A percentile compares a stretch with the other conserved stretches of the same genome.
Evolutionary conservation across 2,329 filamentous ascomycete species (phyloP).

Genomic region (Periconia sp.): DNA sequence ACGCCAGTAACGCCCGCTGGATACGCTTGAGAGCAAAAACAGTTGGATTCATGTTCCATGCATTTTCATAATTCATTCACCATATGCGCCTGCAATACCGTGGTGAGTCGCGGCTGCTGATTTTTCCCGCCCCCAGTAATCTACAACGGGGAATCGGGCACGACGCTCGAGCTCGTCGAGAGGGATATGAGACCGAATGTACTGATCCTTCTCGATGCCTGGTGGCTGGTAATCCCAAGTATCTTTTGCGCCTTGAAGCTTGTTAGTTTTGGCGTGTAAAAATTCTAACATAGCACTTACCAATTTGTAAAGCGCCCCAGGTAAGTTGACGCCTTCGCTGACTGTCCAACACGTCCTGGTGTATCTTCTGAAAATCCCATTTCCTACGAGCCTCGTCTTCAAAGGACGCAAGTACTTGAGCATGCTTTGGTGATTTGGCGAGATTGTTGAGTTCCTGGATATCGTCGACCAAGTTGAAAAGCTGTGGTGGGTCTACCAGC

Average conservation of each 20-base stretch:
- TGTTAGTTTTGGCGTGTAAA: slow-evolving; percentile 7
- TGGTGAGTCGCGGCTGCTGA: slow-evolving; percentile 37
- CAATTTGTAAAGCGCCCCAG: slow-evolving; percentile 77
- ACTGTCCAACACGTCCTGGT: slow-evolving; percentile 69
- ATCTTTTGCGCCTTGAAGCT: slow-evolving; percentile 46
- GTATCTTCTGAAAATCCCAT: slow-evolving; percentile 83
- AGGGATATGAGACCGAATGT: slow-evolving; percentile 78
- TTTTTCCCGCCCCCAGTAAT: slow-evolving; percentile 44
- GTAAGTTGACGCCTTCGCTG: slow-evolving; percentile 79
- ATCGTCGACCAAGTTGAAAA: slow-evolving; percentile 78
- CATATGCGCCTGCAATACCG: slow-evolving; percentile 37
- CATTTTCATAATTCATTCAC: slow-evolving; percentile 26
- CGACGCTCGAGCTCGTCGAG: slow-evolving; percentile 78
- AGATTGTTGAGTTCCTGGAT: slow-evolving; percentile 78
- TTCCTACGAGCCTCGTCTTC: slow-evolving; percentile 70
- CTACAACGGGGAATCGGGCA: slow-evolving; percentile 67
- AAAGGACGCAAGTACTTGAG: slow-evolving; percentile 60
- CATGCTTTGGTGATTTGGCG: slow-evolving; percentile 46
- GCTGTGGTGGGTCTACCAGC: slow-evolving; percentile 78
- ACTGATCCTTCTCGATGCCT: slow-evolving; percentile 69
- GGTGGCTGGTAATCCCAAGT: slow-evolving; percentile 84
- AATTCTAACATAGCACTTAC: slow-evolving; percentile 43
- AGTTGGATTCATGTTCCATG: not conserved
- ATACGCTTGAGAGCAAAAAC: not conserved
- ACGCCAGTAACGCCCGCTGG: not conserved